These are phyloP conservation scores for Cryptococcus sp. DNA, from an alignment of 1,284 basidiomycete genomes.

Conservation along the genomic window DNA sequence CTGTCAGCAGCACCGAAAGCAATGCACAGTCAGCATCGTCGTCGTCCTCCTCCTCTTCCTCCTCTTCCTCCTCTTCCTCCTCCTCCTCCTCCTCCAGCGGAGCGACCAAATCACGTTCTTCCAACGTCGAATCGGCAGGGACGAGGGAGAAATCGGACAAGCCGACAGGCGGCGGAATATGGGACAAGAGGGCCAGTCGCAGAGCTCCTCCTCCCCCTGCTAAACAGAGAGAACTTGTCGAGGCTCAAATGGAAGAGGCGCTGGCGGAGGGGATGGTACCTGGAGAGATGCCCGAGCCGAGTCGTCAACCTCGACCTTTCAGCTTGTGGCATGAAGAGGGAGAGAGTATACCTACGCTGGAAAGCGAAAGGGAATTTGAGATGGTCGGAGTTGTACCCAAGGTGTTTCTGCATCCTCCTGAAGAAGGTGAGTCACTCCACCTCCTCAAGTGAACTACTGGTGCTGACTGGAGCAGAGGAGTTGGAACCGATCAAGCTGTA, in stretches of 20 bases:
- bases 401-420: slow-evolving; percentile 6
- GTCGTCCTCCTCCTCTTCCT: too few species aligned
- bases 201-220: neutral
- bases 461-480: slow-evolving; percentile 1
- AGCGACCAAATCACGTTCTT: too few species aligned
- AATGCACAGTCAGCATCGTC: too few species aligned
- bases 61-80: too few species aligned
- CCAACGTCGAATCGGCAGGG: too few species aligned
- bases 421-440: slow-evolving; percentile 4
- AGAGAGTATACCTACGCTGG: neutral
- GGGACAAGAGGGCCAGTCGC: slow-evolving; percentile 1
- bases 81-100: too few species aligned
- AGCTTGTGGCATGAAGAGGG: too few species aligned
- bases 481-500: slow-evolving; percentile 3
- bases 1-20: too few species aligned
- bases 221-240: neutral
- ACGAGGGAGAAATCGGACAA: too few species aligned
- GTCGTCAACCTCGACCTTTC: too few species aligned
- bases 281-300: neutral
- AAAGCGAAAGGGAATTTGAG: neutral
- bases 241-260: neutral
- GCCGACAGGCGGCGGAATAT: neutral
- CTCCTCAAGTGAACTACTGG: neutral
- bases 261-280: neutral
- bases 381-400: slow-evolving; percentile 1